Evolutionary conservation across 1,284 basidiomycete species (phyloP), one percentile per base, ranked within the genome.

Genomic region (Trametes polyzona): DNA sequence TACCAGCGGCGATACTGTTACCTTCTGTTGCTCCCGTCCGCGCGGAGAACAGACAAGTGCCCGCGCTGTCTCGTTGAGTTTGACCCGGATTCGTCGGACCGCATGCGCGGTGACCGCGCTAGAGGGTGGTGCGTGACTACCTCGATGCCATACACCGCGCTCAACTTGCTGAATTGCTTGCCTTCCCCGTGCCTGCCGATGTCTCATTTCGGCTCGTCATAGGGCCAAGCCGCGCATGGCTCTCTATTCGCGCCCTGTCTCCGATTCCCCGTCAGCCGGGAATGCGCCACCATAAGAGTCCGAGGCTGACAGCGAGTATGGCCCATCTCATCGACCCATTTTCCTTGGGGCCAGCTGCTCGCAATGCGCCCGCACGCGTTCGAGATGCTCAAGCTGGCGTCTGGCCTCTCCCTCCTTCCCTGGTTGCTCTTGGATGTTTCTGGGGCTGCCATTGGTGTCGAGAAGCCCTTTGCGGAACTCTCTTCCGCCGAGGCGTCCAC

Each of bases 171-270:
- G 44, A n/a, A 27, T 27, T 19, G 3, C 17, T 37, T 9, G 6
- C 12, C n/a, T 30, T 39, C 52, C 23, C 30, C 37, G 36, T 47
- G 43, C 42, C 44, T 47, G 27, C n/a, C 36, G 16, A 30, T 41
- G 42, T 37, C 43, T 54, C 37, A 50, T 14, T 21, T n/a, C 6
- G 37, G 17, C 36, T 8, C 37, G 52, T 54, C 44, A 54, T 35
- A 52, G 21, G 40, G 36, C 50, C 50, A 52, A 43, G 50, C 41
- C n/a, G 23, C 44, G 50, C 41, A 35, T 52, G n/a, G n/a, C n/a
- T n/a, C n/a, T n/a, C 50, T 52, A 43, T 27, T 43, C 30, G 50
- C 50, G 29, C 50, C 32, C 30, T 52, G 23, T 52, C 50, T 36
- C 41, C 41, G 50, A 42, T 29, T n/a, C 3, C 23, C 32, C 23